A percentile compares a stretch with the other conserved stretches of the same genome.
Evolutionary conservation across 352 stramenopile species (phyloP).

Genomic region (Phytophthora ohioensis): DNA sequence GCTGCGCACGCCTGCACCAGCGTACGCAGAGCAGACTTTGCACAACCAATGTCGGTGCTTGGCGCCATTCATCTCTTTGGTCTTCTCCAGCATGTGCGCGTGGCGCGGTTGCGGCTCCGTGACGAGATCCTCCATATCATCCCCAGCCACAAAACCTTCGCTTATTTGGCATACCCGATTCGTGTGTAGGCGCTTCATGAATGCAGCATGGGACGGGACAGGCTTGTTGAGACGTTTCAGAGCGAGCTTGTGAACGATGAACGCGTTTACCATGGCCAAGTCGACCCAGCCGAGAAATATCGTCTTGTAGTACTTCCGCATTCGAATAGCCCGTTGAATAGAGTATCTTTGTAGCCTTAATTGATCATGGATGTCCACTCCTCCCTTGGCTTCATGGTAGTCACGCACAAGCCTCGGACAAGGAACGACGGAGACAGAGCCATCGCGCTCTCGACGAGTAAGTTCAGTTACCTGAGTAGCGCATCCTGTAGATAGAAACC

Average conservation of each 20-base stretch:
- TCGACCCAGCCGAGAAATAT: neutral
- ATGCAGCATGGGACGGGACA: neutral
- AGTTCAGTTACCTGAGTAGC: neutral
- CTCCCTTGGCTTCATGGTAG: neutral
- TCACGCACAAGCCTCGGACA: neutral
- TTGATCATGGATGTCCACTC: neutral
- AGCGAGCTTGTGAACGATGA: neutral
- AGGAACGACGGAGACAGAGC: neutral
- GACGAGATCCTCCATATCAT: neutral
- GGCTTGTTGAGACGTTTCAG: neutral
- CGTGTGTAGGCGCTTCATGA: neutral
- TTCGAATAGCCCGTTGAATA: neutral
- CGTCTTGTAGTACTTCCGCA: conserved; percentile 2
- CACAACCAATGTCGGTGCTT: neutral
- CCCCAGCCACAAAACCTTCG: neutral
- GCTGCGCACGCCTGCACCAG: neutral
- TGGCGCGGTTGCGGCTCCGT: neutral
- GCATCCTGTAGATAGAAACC: conserved; percentile 1
- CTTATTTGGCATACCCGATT: neutral
- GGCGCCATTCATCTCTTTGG: neutral
- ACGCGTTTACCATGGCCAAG: neutral
- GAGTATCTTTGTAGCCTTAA: neutral
- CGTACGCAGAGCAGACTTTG: neutral
- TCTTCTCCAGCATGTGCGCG: neutral
- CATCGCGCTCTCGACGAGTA: neutral